Evolutionary conservation across 108 stramenopile species (phyloP).

Genomic region (Fragilariopsis cylindrus): DNA sequence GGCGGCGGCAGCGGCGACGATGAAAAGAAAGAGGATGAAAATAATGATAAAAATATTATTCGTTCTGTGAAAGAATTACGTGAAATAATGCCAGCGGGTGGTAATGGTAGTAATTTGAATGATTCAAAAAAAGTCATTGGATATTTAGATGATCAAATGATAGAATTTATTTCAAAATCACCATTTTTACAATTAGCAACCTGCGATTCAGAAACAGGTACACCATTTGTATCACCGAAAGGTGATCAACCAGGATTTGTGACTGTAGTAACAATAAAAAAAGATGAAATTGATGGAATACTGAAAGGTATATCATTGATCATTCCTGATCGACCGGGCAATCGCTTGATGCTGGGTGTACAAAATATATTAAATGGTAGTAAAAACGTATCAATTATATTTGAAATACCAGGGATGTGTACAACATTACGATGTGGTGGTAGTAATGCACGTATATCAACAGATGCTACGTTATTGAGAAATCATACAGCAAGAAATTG

Average conservation of each 20-base stretch:
- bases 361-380: neutral
- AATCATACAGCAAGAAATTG: neutral
- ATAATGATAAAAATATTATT: no score
- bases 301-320: neutral
- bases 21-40: no score
- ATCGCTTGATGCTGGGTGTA: neutral
- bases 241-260: slow-evolving; percentile 6
- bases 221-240: neutral
- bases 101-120: neutral
- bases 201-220: neutral
- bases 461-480: neutral
- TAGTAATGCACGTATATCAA: neutral
- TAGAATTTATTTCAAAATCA: neutral
- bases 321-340: neutral
- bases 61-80: no score
- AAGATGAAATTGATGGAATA: neutral
- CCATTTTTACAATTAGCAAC: neutral
- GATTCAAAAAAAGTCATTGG: slow-evolving; percentile 5
- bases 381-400: neutral
- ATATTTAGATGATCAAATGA: slow-evolving; percentile 10
- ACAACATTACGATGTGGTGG: neutral
- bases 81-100: no score
- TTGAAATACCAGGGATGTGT: neutral
- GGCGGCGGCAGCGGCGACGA: no score
- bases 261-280: neutral